Base-by-base conservation (phyloP, 139 green algal species). In the Coelastrella sp. region DNA sequence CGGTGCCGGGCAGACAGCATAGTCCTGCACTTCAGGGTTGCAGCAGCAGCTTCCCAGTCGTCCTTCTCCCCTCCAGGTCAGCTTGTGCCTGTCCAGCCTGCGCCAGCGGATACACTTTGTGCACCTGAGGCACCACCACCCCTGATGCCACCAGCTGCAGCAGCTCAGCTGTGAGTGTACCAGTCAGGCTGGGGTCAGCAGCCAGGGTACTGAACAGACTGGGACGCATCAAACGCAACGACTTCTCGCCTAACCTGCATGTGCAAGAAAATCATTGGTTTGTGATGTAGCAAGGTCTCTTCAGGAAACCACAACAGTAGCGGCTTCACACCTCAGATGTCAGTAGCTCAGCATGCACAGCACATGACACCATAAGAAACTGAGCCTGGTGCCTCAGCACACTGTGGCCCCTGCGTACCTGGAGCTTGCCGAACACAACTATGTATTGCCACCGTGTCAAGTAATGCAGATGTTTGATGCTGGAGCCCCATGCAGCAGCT, bases 11-110 rank as follows among this genome's bases (percentile, higher is more conserved):
- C 32, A 71, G 61, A 75, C 17, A n/a, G 5, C 68, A 76, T n/a
- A 14, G 3, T 76, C 3, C 7, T 56, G 22, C 16, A 19, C 23
- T 58, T 80, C 74, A 80, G 7, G 84, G 71, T 57, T 73, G 56
- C 83, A 89, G 73, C 84, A 89, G 54, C 84, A 89, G 71, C 84
- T 89, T 89, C 4, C 84, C 84, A 4, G 84, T 89, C 6, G 71
- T 83, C 17, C 23, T 58, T 23, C 84, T 82, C 10, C 68, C 71
- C 14, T 22, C 47, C 17, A 89, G 32, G 71, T 89, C 84, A 20
- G 58, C 7, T 10, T 89, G 84, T 3, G 84, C 84, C 58, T 80
- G n/a, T 32, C 14, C 73, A 20, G 64, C 84, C 10, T 56, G 54
- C 16, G 71, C 56, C n/a, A 89, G 71, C 20, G 68, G 71, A 64